These are phyloP conservation scores for Periconia macrospinosa DNA, from an alignment of 2,329 filamentous ascomycete genomes.

Conservation along the genomic window DNA sequence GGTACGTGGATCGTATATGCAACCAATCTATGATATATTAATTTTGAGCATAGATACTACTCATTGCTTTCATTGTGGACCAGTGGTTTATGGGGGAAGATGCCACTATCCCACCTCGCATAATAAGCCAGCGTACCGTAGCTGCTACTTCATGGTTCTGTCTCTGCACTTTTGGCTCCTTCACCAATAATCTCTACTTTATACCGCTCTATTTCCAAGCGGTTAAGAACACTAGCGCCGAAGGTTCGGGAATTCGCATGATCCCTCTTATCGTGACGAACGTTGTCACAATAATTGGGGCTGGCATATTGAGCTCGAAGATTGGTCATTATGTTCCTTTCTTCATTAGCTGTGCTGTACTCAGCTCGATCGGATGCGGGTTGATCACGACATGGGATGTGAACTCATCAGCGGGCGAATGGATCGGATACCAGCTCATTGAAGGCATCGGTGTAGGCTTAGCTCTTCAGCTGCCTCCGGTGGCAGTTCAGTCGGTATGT, in stretches of 20 bases:
- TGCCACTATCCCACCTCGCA: slow-evolving; percentile 50
- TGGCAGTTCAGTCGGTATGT: too few relatives aligned
- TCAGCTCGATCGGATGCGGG: slow-evolving; percentile 38
- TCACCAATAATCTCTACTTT: neutral
- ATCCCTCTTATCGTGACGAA: slow-evolving; percentile 35
- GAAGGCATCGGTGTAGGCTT: too few relatives aligned
- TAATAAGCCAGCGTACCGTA: slow-evolving; percentile 49
- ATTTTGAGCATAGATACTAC: too few relatives aligned
- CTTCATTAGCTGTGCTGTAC: slow-evolving; percentile 26
- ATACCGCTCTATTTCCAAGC: slow-evolving; percentile 30
- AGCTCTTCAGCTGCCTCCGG: too few relatives aligned
- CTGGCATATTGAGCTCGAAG: slow-evolving; percentile 32
- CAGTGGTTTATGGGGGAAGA: slow-evolving; percentile 47
- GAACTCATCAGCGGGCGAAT: slow-evolving; percentile 35
- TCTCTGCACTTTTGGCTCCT: neutral
- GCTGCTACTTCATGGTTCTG: neutral
- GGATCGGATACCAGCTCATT: slow-evolving; percentile 53
- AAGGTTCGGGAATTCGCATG: slow-evolving; percentile 40
- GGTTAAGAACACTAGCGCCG: slow-evolving; percentile 35
- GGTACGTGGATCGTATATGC: too few relatives aligned
- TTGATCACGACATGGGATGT: slow-evolving; percentile 45
- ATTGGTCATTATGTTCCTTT: slow-evolving; percentile 47
- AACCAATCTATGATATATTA: too few relatives aligned
- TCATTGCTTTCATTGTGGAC: slow-evolving; percentile 44
- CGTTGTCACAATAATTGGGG: slow-evolving; percentile 26